phyloP scores from a whole-genome alignment of 768 basidiomycete genomes.

The Pleurotus sapidus region DNA sequence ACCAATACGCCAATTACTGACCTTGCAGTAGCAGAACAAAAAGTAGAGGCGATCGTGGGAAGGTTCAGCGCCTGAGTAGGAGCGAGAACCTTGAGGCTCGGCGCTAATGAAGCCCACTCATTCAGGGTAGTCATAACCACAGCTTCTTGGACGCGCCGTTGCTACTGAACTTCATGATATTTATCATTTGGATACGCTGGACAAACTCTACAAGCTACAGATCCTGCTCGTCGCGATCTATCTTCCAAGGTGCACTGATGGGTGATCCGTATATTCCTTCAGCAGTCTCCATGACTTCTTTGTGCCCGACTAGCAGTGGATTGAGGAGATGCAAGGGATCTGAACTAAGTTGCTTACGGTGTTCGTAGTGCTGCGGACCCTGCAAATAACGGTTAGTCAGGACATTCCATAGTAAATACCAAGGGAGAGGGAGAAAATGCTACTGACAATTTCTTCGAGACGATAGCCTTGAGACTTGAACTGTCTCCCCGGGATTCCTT shows the following conservation, averaged over 20 bases:
- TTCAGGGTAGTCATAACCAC: no score
- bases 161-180: no score
- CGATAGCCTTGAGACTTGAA: constrained; percentile 38
- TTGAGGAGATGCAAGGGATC: neutral
- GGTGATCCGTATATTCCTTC: constrained; percentile 41
- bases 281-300: constrained; percentile 39
- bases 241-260: constrained; percentile 27
- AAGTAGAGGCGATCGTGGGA: no score
- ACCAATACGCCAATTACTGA: no score
- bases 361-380: constrained; percentile 35
- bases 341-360: constrained; percentile 18
- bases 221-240: no score
- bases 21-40: no score
- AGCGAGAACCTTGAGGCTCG: no score
- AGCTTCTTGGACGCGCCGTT: no score
- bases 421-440: neutral
- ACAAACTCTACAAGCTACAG: neutral
- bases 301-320: constrained; percentile 30
- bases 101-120: no score
- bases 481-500: constrained; percentile 35
- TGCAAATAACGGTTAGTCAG: constrained; percentile 8
- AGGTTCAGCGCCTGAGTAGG: no score
- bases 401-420: no score
- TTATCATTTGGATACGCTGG: no score
- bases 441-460: constrained; percentile 38